Base-by-base conservation (phyloP, 176 grass and related monocot genomes). In the Cenchrus purpureus region DNA sequence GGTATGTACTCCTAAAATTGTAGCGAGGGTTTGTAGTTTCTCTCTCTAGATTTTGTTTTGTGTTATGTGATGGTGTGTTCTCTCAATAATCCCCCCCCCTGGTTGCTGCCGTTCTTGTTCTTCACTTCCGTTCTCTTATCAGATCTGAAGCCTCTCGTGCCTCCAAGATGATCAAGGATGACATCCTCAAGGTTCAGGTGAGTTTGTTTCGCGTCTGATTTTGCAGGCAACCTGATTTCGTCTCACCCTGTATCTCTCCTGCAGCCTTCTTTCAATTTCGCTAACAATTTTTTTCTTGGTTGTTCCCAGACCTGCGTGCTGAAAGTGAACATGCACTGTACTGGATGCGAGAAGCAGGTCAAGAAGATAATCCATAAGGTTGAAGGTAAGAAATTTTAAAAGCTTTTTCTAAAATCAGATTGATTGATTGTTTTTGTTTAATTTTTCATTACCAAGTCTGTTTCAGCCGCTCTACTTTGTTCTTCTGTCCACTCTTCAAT, bases 281-380 rank as follows among this genome's bases (percentile, higher is more conserved):
- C 59, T 89, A 28, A 84, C 8, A 28, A 4, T 56, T 17, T 56
- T 82, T 54, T 40, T 10, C n/a, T 75, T 85, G 20, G 68, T 75
- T 29, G 43, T 86, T 59, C 83, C 17, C 76, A 97, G 95, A 95
- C 91, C 7, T 93, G 87, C 63, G 84, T 90, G 58, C 66, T 97
- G 46, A 95, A 91, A 74, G 92, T 97, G n/a, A 86, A 89, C 72
- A 93, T 97, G n/a, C 89, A 95, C 79, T 97, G 92, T 16, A 44
- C 90, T 55, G 92, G 85, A 2, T 97, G 95, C 54, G 79, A 86
- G 49, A 95, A 90, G 79, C 88, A 92, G 82, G 89, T 95, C 6
- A 95, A 88, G 84, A 95, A 95, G 76, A 77, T 95, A 16, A 72
- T 95, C 9, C 71, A 88, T 11, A 94, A 95, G 82, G 88, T 97